These are phyloP conservation scores for Shiraia sp. DNA, from an alignment of 2,329 filamentous ascomycete genomes.

Conservation along the genomic window DNA sequence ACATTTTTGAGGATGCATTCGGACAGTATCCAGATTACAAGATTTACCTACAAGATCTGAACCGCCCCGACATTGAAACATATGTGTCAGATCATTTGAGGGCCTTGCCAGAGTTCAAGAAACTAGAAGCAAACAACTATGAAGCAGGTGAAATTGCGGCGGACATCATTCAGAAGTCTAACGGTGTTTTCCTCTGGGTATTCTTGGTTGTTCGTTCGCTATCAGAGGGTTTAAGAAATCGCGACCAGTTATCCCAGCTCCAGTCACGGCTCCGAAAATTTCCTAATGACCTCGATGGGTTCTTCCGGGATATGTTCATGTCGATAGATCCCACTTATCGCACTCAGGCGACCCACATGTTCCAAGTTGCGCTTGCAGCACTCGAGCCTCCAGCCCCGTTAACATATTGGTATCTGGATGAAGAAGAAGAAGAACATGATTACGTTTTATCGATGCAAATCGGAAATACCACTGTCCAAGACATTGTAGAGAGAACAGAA, in stretches of 20 bases:
- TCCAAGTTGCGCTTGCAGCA: slow-evolving; percentile 1
- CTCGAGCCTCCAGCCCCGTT: not conserved
- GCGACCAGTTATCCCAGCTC: slow-evolving; percentile 7
- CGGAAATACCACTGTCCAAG: too few species aligned
- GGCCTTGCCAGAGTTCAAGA: not conserved
- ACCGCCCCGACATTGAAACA: not conserved
- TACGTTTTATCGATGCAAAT: too few species aligned
- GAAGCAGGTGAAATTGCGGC: not conserved
- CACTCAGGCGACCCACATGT: slow-evolving; percentile 7
- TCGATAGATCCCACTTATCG: slow-evolving; percentile 7
- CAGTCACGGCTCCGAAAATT: slow-evolving; percentile 7
- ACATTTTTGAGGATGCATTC: slow-evolving; percentile 10
- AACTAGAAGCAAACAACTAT: not conserved
- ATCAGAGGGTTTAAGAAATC: slow-evolving; percentile 8
- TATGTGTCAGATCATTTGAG: not conserved
- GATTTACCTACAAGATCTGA: slow-evolving; percentile 3
- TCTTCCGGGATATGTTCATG: slow-evolving; percentile 17
- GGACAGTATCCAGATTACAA: not conserved
- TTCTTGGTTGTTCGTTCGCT: slow-evolving; percentile 13
- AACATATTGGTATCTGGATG: slow-evolving; percentile 7
- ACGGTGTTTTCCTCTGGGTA: slow-evolving; percentile 25
- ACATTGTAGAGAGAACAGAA: too few species aligned
- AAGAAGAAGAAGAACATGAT: slow-evolving; percentile 8
- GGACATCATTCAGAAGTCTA: slow-evolving; percentile 10
- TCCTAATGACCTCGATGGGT: slow-evolving; percentile 13